These are phyloP conservation scores for Oenanthe sinensis DNA, from an alignment of 129 eudicot genomes.

Conservation along the genomic window DNA sequence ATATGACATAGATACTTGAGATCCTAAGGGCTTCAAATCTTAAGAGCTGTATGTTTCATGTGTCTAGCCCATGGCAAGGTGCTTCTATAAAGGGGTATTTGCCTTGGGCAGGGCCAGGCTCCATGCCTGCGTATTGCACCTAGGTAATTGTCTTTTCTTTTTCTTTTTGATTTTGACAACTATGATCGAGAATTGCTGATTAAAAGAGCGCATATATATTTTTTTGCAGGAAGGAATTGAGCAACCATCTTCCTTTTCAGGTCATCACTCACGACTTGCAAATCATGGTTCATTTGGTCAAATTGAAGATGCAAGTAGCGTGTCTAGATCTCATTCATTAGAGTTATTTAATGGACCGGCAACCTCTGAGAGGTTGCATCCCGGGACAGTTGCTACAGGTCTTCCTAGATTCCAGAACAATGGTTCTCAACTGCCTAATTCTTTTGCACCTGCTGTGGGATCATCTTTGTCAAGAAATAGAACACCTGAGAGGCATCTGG, in stretches of 20 bases:
- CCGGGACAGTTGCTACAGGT: conserved; percentile 12
- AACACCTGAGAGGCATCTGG: conserved; percentile 32
- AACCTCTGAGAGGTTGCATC: conserved; percentile 20
- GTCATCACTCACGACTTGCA: conserved; percentile 39
- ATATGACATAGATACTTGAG: not conserved
- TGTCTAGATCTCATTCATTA: conserved; percentile 26
- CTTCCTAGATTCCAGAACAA: conserved; percentile 22
- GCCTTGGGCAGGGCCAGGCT: not conserved
- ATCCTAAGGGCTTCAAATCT: not conserved
- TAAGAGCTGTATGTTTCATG: not conserved
- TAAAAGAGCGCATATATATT: not conserved
- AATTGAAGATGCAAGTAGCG: conserved; percentile 10
- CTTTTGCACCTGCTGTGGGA: conserved; percentile 41
- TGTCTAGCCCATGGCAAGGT: not conserved
- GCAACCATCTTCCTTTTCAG: conserved; percentile 32
- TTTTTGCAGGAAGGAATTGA: conserved; percentile 60
- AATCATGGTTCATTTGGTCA: conserved; percentile 44
- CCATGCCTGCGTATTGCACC: not conserved
- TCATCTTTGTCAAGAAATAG: conserved; percentile 27
- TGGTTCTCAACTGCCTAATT: conserved; percentile 23
- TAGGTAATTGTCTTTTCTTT: not conserved
- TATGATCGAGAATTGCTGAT: not conserved
- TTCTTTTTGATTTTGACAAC: not conserved
- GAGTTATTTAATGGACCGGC: conserved; percentile 25
- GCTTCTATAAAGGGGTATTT: not conserved